Conservation (phyloP, 225 moss, liverwort and hornwort genomes). For the Bryoerythrophyllum caledonicum region DNA sequence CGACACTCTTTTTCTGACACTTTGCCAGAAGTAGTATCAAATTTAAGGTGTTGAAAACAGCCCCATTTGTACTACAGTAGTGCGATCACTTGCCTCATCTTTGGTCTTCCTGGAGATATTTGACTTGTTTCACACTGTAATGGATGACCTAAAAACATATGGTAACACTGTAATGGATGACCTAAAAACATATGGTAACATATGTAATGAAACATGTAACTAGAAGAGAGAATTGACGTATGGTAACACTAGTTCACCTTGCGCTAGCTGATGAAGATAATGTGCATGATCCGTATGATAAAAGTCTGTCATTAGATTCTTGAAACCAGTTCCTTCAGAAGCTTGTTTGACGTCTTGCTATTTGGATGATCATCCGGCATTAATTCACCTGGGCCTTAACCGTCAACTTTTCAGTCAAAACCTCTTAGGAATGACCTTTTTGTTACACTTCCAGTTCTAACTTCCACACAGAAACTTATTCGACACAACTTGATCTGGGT, state of each 20-base stretch:
- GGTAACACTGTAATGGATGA: neutral
- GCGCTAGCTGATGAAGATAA: neutral
- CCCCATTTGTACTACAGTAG: too few species aligned
- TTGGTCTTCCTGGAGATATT: neutral
- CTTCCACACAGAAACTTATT: too few species aligned
- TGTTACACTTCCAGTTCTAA: too few species aligned
- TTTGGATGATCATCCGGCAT: slow-evolving; percentile 8
- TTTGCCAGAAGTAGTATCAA: too few species aligned
- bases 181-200: neutral
- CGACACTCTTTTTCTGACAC: too few species aligned
- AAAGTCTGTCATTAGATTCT: neutral
- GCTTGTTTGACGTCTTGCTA: slow-evolving; percentile 12
- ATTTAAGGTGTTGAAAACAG: too few species aligned
- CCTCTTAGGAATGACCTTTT: too few species aligned
- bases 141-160: neutral
- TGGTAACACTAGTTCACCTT: neutral
- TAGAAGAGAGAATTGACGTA: too few species aligned
- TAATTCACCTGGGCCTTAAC: neutral
- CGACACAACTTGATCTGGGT: too few species aligned
- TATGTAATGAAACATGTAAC: neutral
- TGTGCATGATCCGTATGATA: neutral
- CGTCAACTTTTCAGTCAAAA: neutral
- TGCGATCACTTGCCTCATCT: neutral
- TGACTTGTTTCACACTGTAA: neutral
- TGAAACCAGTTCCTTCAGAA: neutral